A percentile compares a stretch with the other conserved stretches of the same genome.
Evolutionary conservation across 345 rosid species (phyloP).

Genomic region (Pistacia integerrima): DNA sequence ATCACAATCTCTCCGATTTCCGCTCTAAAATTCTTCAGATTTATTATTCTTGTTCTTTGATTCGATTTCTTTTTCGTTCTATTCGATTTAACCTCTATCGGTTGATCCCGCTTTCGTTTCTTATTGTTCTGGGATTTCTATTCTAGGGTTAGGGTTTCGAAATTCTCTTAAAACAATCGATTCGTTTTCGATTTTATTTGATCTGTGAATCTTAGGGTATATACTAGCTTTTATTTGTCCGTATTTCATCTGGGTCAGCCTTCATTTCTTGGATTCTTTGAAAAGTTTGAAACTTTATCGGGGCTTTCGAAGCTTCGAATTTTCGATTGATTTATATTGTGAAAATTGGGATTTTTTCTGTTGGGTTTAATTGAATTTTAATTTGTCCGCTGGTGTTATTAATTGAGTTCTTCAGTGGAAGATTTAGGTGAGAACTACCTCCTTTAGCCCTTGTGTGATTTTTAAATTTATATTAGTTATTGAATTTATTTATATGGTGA

Average conservation of each 20-base stretch:
- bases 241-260: conserved; percentile 18
- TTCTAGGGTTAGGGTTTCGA: conserved; percentile 49
- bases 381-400: neutral
- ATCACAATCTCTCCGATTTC: conserved; percentile 11
- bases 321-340: neutral
- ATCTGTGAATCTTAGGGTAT: conserved; percentile 18
- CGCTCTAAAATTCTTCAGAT: neutral
- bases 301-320: neutral
- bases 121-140: conserved; percentile 1
- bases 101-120: conserved; percentile 14
- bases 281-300: neutral
- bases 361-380: neutral
- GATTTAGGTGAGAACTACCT: conserved; percentile 18
- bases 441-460: neutral
- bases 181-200: conserved; percentile 10
- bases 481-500: too few species aligned
- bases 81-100: conserved; percentile 21
- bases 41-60: neutral
- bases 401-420: neutral
- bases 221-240: conserved; percentile 1
- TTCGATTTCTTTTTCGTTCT: neutral
- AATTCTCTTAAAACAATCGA: neutral
- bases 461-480: neutral
- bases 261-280: neutral
- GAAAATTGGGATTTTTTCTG: conserved; percentile 5